These are phyloP conservation scores for Heritiera fomes DNA, from an alignment of 345 rosid genomes.

Conservation along the genomic window DNA sequence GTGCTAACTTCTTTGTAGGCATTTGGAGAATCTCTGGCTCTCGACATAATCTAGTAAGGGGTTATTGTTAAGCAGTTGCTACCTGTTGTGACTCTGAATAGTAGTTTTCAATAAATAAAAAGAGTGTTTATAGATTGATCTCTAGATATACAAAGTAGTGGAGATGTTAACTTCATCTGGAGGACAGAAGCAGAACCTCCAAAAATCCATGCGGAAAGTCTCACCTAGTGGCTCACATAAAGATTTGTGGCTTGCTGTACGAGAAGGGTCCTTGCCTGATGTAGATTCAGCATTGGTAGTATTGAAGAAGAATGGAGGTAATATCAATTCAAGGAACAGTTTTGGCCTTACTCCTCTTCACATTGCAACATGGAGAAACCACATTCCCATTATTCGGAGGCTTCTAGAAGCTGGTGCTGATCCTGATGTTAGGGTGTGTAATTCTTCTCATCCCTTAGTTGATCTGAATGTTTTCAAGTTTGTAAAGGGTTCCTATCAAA, in stretches of 20 bases:
- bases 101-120: slow-evolving; percentile 6
- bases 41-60: slow-evolving; percentile 3
- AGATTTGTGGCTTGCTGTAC: slow-evolving; percentile 78
- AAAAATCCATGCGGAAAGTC: slow-evolving; percentile 50
- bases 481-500: not conserved
- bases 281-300: slow-evolving; percentile 64
- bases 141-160: slow-evolving; percentile 28
- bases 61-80: slow-evolving; percentile 16
- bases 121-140: slow-evolving; percentile 17
- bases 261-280: slow-evolving; percentile 82
- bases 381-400: slow-evolving; percentile 83
- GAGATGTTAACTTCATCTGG: slow-evolving; percentile 61
- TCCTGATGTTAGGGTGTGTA: slow-evolving; percentile 93
- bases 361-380: slow-evolving; percentile 92
- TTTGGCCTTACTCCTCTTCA: slow-evolving; percentile 90
- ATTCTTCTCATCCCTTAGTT: slow-evolving; percentile 24
- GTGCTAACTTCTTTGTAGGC: slow-evolving; percentile 10
- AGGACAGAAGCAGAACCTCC: slow-evolving; percentile 56
- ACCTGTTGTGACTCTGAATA: not conserved
- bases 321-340: slow-evolving; percentile 64
- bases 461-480: slow-evolving; percentile 12
- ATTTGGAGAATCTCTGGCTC: slow-evolving; percentile 21
- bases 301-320: slow-evolving; percentile 84
- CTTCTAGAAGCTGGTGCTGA: slow-evolving; percentile 94
- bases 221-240: slow-evolving; percentile 44